These are phyloP conservation scores for Hamamelis virginiana DNA, from an alignment of 164 flowering plant species.

Conservation along the genomic window DNA sequence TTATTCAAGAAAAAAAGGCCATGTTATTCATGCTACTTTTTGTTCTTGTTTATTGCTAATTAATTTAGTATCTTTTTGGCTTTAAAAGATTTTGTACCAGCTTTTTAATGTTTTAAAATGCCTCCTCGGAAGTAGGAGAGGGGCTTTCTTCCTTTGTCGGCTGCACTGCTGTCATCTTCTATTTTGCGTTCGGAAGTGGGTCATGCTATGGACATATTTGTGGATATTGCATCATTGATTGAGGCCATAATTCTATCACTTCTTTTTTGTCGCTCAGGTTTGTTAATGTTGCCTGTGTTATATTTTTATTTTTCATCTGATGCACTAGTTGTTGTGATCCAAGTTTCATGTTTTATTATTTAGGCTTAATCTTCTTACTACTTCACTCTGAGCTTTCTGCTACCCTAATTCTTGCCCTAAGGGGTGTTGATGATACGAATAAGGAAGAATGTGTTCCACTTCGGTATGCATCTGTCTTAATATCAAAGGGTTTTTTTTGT, in stretches of 20 bases:
- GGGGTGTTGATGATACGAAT: constrained; percentile 47
- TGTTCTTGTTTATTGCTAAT: constrained; percentile 1
- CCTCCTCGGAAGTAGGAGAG: constrained; percentile 64
- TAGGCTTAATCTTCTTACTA: constrained; percentile 78
- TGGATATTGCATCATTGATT: constrained; percentile 65
- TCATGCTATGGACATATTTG: constrained; percentile 43
- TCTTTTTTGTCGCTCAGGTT: constrained; percentile 87
- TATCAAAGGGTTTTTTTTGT: constrained; percentile 83
- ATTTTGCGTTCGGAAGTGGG: constrained; percentile 57
- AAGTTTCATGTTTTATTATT: constrained; percentile 12
- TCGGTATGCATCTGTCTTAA: constrained; percentile 68
- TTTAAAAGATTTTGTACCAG: neutral
- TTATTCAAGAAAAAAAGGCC: too few relatives aligned
- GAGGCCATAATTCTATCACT: constrained; percentile 75
- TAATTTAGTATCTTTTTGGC: neutral
- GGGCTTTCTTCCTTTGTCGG: constrained; percentile 91
- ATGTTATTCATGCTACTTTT: too few relatives aligned
- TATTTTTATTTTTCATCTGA: too few relatives aligned
- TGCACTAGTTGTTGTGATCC: neutral
- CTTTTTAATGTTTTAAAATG: constrained; percentile 12
- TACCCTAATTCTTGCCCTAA: constrained; percentile 60
- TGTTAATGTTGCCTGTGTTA: neutral
- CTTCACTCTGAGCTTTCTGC: constrained; percentile 73
- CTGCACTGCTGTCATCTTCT: constrained; percentile 81
- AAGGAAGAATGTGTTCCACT: constrained; percentile 74